Evolutionary conservation across 352 stramenopile species (phyloP), one percentile per base, ranked within the genome.

Genomic region (Albugo candida): DNA sequence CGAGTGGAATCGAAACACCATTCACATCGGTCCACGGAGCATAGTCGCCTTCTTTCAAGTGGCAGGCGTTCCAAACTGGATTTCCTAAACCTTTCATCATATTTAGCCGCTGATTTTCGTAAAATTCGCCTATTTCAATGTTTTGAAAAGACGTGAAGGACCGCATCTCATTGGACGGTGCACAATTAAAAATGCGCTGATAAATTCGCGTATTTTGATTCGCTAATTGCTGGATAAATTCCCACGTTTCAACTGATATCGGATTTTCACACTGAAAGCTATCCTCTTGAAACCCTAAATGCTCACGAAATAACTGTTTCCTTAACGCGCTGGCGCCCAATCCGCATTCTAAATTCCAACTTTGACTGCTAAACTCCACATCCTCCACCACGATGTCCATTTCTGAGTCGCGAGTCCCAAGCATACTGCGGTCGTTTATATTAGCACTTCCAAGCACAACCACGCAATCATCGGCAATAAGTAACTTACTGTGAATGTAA

Each of bases 31-130:
- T 92, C 78, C 78, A 92, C 11, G 75, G 69, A 2, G 71, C 66
- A 20, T 88, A 88, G 48, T 91, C 78, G 6, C 70, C 78, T 0
- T 84, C 70, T 47, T 82, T 84, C 27, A 91, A 51, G 51, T 91
- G 80, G 24, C 61, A 54, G 20, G 68, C 70, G 42, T 82, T 66
- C 78, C 78, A 91, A 21, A 81, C 59, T 44, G 84, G 73, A 31
- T 31, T 31, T 13, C 65, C 56, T 5, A 41, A 61, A 1, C 69
- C 74, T 45, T 81, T 81, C 1, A 87, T 61, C 47, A 86, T 69
- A 58, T 87, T 88, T 49, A 91, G 53, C 24, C 78, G 75, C 56
- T 91, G 75, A 53, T 91, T 87, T 55, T 91, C 78, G 36, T 83
- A 91, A 36, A 91, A 79, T 49, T 88, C 73, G 36, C 70, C 82